Percentiles rank a stretch among this genome's conserved stretches.
These are phyloP conservation scores for Sphagnurus paluster DNA, from an alignment of 1,284 basidiomycete genomes.

Conservation along the genomic window DNA sequence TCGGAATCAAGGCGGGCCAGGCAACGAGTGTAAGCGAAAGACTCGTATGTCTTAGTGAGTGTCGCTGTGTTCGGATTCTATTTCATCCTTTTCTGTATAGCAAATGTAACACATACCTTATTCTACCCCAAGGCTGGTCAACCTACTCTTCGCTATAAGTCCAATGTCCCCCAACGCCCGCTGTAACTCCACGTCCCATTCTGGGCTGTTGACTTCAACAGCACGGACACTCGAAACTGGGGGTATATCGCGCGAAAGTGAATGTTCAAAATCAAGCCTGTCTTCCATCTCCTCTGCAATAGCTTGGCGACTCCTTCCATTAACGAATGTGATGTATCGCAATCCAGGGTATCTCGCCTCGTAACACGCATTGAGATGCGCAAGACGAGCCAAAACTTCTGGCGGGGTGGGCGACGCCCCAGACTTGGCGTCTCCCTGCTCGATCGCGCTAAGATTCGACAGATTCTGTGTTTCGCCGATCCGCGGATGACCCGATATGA, in stretches of 20 bases:
- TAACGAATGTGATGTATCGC: slow-evolving; percentile 90
- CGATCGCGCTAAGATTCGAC: slow-evolving; percentile 71
- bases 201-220: slow-evolving; percentile 40
- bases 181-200: slow-evolving; percentile 65
- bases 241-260: slow-evolving; percentile 44
- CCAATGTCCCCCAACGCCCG: slow-evolving; percentile 77
- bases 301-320: slow-evolving; percentile 70
- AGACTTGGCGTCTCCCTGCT: slow-evolving; percentile 58
- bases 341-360: slow-evolving; percentile 73
- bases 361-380: slow-evolving; percentile 76
- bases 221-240: slow-evolving; percentile 34
- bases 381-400: slow-evolving; percentile 63
- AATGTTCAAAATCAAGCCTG: slow-evolving; percentile 53
- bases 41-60: too few relatives aligned
- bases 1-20: slow-evolving; percentile 12
- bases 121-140: slow-evolving; percentile 43
- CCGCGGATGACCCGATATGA: slow-evolving; percentile 83
- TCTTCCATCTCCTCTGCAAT: slow-evolving; percentile 82
- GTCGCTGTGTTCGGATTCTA: slow-evolving; percentile 9
- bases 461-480: slow-evolving; percentile 82
- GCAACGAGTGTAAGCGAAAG: slow-evolving; percentile 17
- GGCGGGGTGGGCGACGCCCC: slow-evolving; percentile 51
- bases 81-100: neutral
- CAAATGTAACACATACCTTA: slow-evolving; percentile 18
- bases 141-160: slow-evolving; percentile 69